Evolutionary conservation across 192 early-diverging fungal genomes (phyloP), one percentile per base, ranked within the genome.

Genomic region (Backusella macrospora): DNA sequence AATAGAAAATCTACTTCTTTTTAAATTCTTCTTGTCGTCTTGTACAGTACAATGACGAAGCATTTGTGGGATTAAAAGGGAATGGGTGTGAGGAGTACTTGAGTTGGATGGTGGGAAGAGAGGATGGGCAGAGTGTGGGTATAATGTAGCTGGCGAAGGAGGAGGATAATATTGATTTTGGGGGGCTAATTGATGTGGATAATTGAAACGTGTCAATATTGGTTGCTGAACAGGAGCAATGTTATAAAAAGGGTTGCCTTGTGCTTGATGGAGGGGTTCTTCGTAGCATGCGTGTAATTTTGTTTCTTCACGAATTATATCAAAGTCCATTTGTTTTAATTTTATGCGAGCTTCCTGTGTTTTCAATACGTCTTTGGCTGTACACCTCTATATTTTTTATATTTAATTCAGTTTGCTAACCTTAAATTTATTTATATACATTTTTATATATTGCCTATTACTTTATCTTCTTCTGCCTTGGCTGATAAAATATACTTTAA

Each of bases 161-260:
- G 59, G 42, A 2, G 44, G 62, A 18, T 26, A 34, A 39, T 21
- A 62, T 6, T 52, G 39, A 4, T 39, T 18, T 15, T 38, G 38
- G 40, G 37, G 45, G 13, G 12, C 34, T 12, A 43, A 70, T 63
- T 62, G 68, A 65, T 45, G 26, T 37, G 47, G 44, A 37, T 71
- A 48, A 34, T 45, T 66, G 18, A 76, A 71, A 59, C 75, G 69
- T 29, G 75, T 70, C 14, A 76, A 38, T 23, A 76, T 18, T 45
- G 71, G 75, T 14, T 76, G 62, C 29, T 76, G 75, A 55, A 76
- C 44, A 34, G 75, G 75, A 14, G 64, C 75, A n/a, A 68, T 26
- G 0, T 44, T 42, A 64, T 43, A 40, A 64, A 64, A 72, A 62
- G 40, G 43, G 21, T 26, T 43, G 26, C 52, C 52, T 6, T 38